Evolutionary conservation across 257 asterid species (phyloP).

Genomic region (Solanum bulbocastanum): DNA sequence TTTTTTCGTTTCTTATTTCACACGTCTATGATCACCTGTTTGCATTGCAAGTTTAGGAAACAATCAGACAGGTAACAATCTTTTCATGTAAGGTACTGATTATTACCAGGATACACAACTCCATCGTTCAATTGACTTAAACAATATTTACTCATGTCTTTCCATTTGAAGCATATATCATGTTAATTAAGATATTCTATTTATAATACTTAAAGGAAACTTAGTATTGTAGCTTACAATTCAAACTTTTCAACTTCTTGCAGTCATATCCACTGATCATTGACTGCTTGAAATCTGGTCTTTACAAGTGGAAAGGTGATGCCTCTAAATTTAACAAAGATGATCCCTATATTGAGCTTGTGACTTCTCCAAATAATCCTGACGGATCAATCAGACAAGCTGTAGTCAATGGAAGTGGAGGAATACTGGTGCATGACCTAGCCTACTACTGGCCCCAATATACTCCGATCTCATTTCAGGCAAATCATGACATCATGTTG

Average conservation of each 20-base stretch:
- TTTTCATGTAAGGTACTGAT: neutral
- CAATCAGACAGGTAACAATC: neutral
- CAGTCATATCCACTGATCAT: constrained; percentile 83
- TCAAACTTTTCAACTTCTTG: constrained; percentile 5
- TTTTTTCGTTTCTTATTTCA: neutral
- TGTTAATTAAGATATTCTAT: neutral
- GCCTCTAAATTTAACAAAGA: constrained; percentile 44
- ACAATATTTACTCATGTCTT: neutral
- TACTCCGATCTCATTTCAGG: constrained; percentile 53
- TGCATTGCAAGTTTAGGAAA: neutral
- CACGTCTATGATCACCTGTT: neutral
- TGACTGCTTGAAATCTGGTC: constrained; percentile 71
- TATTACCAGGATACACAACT: neutral
- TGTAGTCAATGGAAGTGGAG: constrained; percentile 43
- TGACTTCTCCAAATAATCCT: constrained; percentile 90
- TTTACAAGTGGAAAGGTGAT: constrained; percentile 80
- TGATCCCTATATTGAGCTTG: constrained; percentile 73
- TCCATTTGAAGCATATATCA: neutral
- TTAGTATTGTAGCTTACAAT: neutral
- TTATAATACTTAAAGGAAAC: neutral
- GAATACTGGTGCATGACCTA: constrained; percentile 55
- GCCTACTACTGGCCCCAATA: constrained; percentile 98
- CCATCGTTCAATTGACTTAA: no score
- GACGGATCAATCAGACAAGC: constrained; percentile 66
- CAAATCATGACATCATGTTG: constrained; percentile 78